Percentiles rank a stretch among this genome's conserved stretches.
Evolutionary conservation across 2,329 filamentous ascomycete genomes (phyloP).

Genomic region (Penicillium thymicola): DNA sequence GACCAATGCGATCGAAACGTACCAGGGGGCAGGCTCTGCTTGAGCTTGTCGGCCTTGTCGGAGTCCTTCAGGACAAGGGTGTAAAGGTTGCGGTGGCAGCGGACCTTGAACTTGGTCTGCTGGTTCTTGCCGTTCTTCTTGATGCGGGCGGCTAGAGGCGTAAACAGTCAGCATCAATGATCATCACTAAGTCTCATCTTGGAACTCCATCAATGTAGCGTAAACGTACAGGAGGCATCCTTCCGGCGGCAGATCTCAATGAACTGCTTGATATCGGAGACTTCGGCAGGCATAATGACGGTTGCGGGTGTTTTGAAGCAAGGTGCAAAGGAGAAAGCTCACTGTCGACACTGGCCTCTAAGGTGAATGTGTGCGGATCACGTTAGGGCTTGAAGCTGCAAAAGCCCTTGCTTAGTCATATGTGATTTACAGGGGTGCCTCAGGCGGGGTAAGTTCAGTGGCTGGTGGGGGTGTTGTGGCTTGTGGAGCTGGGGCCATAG

Average conservation of each 20-base stretch:
- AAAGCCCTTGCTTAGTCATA: constrained; percentile 21
- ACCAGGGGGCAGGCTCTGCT: constrained; percentile 98
- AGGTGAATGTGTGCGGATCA: constrained; percentile 25
- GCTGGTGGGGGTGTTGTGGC: background rate
- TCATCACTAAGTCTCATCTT: constrained; percentile 1
- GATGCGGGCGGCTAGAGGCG: constrained; percentile 73
- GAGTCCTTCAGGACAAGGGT: constrained; percentile 97
- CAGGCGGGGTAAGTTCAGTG: constrained; percentile 3
- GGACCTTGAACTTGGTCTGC: constrained; percentile 99
- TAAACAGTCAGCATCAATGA: constrained; percentile 17
- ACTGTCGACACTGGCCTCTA: constrained; percentile 15
- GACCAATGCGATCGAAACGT: constrained; percentile 46
- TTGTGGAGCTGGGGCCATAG: background rate
- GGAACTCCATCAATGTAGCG: constrained; percentile 8
- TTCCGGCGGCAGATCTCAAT: constrained; percentile 99
- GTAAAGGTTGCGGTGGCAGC: constrained; percentile 94
- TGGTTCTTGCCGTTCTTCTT: constrained; percentile 90
- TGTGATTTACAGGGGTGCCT: constrained; percentile 1
- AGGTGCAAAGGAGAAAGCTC: constrained; percentile 19
- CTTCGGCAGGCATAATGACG: constrained; percentile 92
- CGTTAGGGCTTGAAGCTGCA: constrained; percentile 22
- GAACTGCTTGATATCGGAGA: constrained; percentile 99
- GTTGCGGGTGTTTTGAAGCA: constrained; percentile 21
- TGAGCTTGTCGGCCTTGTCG: constrained; percentile 99
- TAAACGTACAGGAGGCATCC: constrained; percentile 96